These are phyloP conservation scores for Bipolaris zeicola DNA, from an alignment of 2,329 filamentous ascomycete genomes.

Conservation along the genomic window DNA sequence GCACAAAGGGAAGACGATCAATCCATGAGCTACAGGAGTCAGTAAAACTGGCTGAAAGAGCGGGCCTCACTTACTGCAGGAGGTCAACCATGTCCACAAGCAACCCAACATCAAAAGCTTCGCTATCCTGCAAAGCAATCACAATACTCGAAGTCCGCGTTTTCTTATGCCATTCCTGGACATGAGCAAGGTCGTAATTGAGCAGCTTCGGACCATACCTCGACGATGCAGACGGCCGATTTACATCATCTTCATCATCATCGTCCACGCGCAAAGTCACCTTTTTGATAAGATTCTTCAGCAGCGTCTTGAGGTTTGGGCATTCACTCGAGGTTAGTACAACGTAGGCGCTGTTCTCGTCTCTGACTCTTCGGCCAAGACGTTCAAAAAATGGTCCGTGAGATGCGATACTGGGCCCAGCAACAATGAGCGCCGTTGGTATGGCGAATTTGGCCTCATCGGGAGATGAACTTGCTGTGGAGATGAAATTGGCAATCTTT, in stretches of 20 bases:
- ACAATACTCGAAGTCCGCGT: slow-evolving; percentile 65
- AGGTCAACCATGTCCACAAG: slow-evolving; percentile 73
- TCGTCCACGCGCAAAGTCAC: slow-evolving; percentile 63
- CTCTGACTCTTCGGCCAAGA: slow-evolving; percentile 56
- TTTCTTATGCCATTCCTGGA: slow-evolving; percentile 64
- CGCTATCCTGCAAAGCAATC: slow-evolving; percentile 79
- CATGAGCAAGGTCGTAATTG: slow-evolving; percentile 77
- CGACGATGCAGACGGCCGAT: slow-evolving; percentile 20
- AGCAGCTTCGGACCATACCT: slow-evolving; percentile 68
- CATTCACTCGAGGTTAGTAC: slow-evolving; percentile 72
- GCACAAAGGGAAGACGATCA: slow-evolving; percentile 75
- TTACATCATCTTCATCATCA: slow-evolving; percentile 55
- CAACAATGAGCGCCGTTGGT: slow-evolving; percentile 74
- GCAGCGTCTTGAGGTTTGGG: slow-evolving; percentile 72
- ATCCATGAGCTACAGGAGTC: slow-evolving; percentile 64
- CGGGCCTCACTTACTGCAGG: slow-evolving; percentile 61
- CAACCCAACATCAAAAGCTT: slow-evolving; percentile 76
- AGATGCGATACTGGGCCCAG: slow-evolving; percentile 77
- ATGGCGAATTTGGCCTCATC: slow-evolving; percentile 55
- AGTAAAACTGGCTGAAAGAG: slow-evolving; percentile 14
- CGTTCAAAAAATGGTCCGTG: slow-evolving; percentile 76
- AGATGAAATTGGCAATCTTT: slow-evolving; percentile 49
- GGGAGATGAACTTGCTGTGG: slow-evolving; percentile 28
- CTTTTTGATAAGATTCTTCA: slow-evolving; percentile 76
- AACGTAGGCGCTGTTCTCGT: slow-evolving; percentile 62